These are phyloP conservation scores for Ceratocystis smalleyi DNA, from an alignment of 2,329 filamentous ascomycete genomes.

Conservation along the genomic window DNA sequence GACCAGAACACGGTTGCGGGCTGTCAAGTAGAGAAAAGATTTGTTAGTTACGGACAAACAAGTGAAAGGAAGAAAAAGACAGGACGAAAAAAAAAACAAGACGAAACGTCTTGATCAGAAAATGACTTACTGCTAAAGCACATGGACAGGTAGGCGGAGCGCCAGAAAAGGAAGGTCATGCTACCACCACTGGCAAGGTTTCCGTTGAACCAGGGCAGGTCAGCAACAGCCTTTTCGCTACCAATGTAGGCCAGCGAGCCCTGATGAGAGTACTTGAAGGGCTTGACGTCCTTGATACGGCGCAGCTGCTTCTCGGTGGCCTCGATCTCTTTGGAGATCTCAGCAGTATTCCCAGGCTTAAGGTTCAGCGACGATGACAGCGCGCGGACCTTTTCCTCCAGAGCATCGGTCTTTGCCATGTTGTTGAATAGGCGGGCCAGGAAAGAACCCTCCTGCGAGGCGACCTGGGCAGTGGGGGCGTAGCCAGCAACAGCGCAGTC, in stretches of 20 bases:
- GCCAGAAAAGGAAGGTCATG: slow-evolving; percentile 96
- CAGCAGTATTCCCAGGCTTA: slow-evolving; percentile 49
- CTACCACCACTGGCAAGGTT: slow-evolving; percentile 89
- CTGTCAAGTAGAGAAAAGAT: slow-evolving; percentile 28
- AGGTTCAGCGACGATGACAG: slow-evolving; percentile 50
- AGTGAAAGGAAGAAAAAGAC: slow-evolving; percentile 9
- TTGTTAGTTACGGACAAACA: background rate
- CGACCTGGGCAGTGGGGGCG: slow-evolving; percentile 92
- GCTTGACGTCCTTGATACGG: slow-evolving; percentile 84
- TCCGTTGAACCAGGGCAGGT: slow-evolving; percentile 93
- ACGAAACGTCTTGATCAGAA: background rate
- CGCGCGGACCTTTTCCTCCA: slow-evolving; percentile 59
- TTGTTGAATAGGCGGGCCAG: slow-evolving; percentile 94
- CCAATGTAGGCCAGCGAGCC: slow-evolving; percentile 95
- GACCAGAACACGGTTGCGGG: slow-evolving; percentile 86
- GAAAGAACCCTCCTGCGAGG: slow-evolving; percentile 88
- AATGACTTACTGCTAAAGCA: slow-evolving; percentile 87
- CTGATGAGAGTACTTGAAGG: slow-evolving; percentile 97
- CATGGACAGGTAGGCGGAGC: slow-evolving; percentile 96
- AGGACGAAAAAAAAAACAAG: background rate
- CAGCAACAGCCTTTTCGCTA: slow-evolving; percentile 91
- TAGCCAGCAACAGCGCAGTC: slow-evolving; percentile 97
- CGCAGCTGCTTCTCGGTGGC: slow-evolving; percentile 71
- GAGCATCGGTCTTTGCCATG: slow-evolving; percentile 83
- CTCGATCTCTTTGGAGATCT: slow-evolving; percentile 61